Evolutionary conservation across 2,329 filamentous ascomycete genomes (phyloP), one percentile per base, ranked within the genome.

Genomic region (Herpotrichia juniperi): DNA sequence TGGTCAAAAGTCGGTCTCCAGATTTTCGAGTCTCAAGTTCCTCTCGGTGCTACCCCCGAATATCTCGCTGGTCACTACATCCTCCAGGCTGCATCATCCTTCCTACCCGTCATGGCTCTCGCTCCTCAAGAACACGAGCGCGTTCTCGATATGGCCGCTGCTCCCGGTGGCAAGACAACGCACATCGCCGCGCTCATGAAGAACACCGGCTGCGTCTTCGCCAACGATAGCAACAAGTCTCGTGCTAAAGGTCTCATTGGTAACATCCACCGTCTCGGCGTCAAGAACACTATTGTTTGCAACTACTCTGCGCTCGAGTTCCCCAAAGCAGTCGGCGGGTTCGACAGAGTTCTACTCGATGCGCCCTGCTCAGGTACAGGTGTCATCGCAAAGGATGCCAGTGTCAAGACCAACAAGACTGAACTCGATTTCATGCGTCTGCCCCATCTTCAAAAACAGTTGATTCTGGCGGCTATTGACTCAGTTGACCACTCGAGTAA

Each of bases 1-100:
- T 99, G 94, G 94, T 94, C 90, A 63, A 99, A 99, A 79, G 92
- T 99, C 58, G 94, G 94, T 43, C 83, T 99, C 34, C 94, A 99
- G 74, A 86, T 99, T 54, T 99, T 99, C 73, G 94, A 99, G 75
- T 90, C 89, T 51, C 88, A 87, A 49, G 87, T 90, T 0, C 91
- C 92, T 2, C 84, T 97, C 1, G 93, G 93, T 83, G 94, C 94
- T 24, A 99, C 94, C 0, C 94, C 94, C 9, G 94, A 99, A 76
- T 99, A 99, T 74, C 85, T 99, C 11, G 93, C 93, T 14, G 94
- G 94, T 16, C 92, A 99, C 75, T 40, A 99, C 79, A 97, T 99
- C 64, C 84, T 99, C 11, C 94, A 99, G 79, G 94, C 94, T 1
- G 94, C 94, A 0, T 96, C 91, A 5, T 97, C 93, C 16, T 99